A percentile compares a stretch with the other conserved stretches of the same genome.
Conservation (phyloP, 495 filamentous ascomycete species). For the Neurospora sp. region DNA sequence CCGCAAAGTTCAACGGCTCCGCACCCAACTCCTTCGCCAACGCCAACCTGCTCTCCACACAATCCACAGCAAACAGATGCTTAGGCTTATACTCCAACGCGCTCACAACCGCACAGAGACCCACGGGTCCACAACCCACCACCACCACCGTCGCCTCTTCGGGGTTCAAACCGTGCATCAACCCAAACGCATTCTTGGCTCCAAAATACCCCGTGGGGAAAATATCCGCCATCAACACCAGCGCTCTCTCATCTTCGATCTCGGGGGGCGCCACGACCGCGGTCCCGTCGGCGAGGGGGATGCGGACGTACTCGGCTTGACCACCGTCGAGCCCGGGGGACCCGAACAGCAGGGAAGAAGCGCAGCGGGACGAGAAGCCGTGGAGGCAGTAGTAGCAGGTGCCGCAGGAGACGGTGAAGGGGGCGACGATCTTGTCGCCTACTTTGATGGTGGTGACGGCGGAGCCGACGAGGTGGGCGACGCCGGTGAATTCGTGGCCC, state of each 20-base stretch:
- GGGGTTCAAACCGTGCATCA: conserved; percentile 45
- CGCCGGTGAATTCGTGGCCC: conserved; percentile 80
- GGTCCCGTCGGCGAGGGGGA: conserved; percentile 78
- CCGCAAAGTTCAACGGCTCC: conserved; percentile 74
- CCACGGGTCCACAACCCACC: conserved; percentile 84
- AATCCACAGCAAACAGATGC: conserved; percentile 78
- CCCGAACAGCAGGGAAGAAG: conserved; percentile 66
- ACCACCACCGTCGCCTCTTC: conserved; percentile 53
- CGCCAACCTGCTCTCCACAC: conserved; percentile 65
- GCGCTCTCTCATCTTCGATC: conserved; percentile 56
- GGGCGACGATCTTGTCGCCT: conserved; percentile 71
- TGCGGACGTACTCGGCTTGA: conserved; percentile 84
- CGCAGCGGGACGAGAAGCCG: conserved; percentile 74
- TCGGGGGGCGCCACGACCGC: conserved; percentile 65
- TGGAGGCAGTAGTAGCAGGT: conserved; percentile 87
- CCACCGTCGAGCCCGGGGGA: conserved; percentile 65
- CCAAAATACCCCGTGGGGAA: conserved; percentile 86
- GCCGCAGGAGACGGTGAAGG: conserved; percentile 80
- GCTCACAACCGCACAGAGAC: conserved; percentile 78
- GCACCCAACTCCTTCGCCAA: conserved; percentile 71
- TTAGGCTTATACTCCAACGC: conserved; percentile 72
- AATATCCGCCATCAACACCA: conserved; percentile 88
- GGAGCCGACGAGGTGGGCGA: conserved; percentile 55
- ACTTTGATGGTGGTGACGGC: conserved; percentile 57
- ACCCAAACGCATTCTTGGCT: conserved; percentile 69